These are phyloP conservation scores for Russula sp. DNA, from an alignment of 768 basidiomycete genomes.

Conservation along the genomic window DNA sequence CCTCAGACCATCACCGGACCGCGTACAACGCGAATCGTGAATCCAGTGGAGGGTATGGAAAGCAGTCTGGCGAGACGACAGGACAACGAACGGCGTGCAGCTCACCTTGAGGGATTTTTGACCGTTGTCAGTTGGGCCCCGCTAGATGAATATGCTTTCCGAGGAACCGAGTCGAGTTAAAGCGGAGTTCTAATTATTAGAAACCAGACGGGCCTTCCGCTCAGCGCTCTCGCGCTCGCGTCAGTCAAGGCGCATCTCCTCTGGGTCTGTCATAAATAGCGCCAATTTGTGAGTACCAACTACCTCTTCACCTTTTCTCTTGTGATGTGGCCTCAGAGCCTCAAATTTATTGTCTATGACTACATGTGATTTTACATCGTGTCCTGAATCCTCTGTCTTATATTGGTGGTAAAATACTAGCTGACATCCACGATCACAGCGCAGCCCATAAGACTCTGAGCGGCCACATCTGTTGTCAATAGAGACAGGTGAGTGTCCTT, in stretches of 20 bases:
- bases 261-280: background rate
- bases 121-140: constrained; percentile 16
- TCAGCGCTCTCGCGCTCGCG: background rate
- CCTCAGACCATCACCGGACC: constrained; percentile 1
- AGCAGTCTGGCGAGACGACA: constrained; percentile 21
- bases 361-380: constrained; percentile 45
- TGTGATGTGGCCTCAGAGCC: constrained; percentile 47
- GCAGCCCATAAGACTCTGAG: background rate
- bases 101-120: constrained; percentile 63
- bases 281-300: constrained; percentile 16
- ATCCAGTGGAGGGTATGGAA: constrained; percentile 20
- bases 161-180: constrained; percentile 9
- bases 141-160: constrained; percentile 9
- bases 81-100: constrained; percentile 30
- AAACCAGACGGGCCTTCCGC: background rate
- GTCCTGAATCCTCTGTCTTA: constrained; percentile 38
- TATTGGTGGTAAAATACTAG: background rate
- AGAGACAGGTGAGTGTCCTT: constrained; percentile 9
- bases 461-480: background rate
- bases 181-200: constrained; percentile 16
- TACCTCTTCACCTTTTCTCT: background rate
- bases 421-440: background rate
- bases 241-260: background rate
- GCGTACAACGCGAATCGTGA: background rate
- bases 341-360: constrained; percentile 66